A percentile compares a stretch with the other conserved stretches of the same genome.
Conservation (phyloP, 2,329 filamentous ascomycete genomes). For the Pleurostoma richardsiae region DNA sequence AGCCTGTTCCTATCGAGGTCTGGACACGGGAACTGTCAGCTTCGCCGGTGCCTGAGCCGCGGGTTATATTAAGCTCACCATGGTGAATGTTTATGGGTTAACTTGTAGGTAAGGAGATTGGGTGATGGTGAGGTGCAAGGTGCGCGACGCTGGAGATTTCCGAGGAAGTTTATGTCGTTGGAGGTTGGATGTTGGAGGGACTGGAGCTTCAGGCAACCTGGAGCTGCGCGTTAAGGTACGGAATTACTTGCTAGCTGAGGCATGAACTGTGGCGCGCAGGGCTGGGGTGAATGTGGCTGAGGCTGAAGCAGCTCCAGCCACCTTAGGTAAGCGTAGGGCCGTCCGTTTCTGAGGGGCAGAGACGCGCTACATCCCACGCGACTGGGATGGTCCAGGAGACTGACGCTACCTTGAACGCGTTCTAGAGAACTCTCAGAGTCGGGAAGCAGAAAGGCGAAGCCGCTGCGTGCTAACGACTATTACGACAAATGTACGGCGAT, state of each 20-base stretch:
- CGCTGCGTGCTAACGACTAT: too few species aligned
- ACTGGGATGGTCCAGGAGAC: too few species aligned
- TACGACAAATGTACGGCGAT: conserved; percentile 72
- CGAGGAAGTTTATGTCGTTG: not conserved
- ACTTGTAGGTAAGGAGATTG: not conserved
- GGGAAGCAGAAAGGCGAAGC: not conserved
- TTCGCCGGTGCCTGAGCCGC: not conserved
- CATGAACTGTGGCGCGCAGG: not conserved
- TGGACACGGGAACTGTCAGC: conserved; percentile 29
- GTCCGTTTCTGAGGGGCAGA: too few species aligned
- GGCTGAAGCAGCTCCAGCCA: not conserved
- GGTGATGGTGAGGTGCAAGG: not conserved
- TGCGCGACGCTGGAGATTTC: not conserved
- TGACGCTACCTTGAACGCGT: too few species aligned
- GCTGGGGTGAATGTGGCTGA: not conserved
- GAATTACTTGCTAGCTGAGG: not conserved
- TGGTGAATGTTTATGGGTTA: not conserved
- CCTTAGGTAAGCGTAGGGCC: too few species aligned
- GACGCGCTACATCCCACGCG: too few species aligned
- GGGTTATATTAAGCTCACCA: not conserved
- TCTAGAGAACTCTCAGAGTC: not conserved
- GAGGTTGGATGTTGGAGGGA: not conserved
- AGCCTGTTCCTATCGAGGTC: conserved; percentile 99
- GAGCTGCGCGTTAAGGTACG: not conserved
- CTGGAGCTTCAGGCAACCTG: not conserved